Base-by-base conservation (phyloP, 768 basidiomycete species). In the Leccinum uliginosum region DNA sequence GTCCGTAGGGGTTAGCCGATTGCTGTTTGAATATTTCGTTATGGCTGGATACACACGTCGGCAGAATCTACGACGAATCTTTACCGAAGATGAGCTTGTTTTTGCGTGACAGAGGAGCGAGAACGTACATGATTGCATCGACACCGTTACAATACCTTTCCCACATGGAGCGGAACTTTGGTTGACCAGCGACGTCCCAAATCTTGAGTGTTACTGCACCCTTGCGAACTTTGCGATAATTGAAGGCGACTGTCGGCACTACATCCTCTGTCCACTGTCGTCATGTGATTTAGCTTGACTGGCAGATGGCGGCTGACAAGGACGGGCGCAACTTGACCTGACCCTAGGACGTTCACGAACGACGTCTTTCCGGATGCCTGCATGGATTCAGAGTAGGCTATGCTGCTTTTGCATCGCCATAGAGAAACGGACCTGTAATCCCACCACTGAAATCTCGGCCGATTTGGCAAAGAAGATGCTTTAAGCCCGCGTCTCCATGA, bases 171-270 rank as follows among this genome's bases (percentile, higher is more conserved):
- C 94, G 84, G 69, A 95, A 97, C 69, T 91, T 92, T 6, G 93
- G 89, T 75, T 96, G 93, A 29, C 93, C 93, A 59, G 93, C 93
- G 38, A 97, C 90, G 71, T 97, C 94, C 94, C 94, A 97, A 49
- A 97, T 85, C 71, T 93, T 96, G 67, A 97, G 76, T 1, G 90
- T 92, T 1, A 96, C 85, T 58, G 93, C 95, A 12, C 92, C 93
- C 65, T 91, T 93, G 59, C 87, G 78, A 12, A 96, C 86, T 70
- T 91, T 92, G 19, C 91, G 81, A 65, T 93, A 85, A 64, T 93
- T 94, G 77, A 93, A 97, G 7, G 93, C 92, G 21, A 97, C 89
- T 1, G 94, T 97, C 1, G 94, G 94, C 0, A 93, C 93, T n/a
- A 94, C 92, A 54, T 96, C 94, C 76, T 95, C 92, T 57, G 89